These are phyloP conservation scores for Aristolochia californica DNA, from an alignment of 164 flowering plant species.

Conservation along the genomic window DNA sequence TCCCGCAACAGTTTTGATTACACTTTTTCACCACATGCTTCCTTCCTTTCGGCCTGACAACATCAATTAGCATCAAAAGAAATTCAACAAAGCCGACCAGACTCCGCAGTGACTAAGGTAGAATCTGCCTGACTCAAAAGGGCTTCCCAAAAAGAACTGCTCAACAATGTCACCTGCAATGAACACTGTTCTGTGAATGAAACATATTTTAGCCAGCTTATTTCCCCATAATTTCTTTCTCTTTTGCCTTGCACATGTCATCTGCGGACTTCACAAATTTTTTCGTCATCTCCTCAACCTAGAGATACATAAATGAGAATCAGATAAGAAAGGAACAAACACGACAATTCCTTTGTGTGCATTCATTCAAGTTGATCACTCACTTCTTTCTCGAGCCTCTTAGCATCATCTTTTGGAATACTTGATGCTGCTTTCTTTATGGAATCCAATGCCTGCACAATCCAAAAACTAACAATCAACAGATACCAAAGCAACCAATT, in stretches of 20 bases:
- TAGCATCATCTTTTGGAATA: conserved; percentile 57
- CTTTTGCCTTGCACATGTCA: conserved; percentile 89
- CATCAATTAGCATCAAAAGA: no score
- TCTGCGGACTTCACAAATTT: conserved; percentile 79
- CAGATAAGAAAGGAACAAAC: not conserved
- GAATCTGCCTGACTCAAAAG: no score
- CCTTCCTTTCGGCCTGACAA: no score
- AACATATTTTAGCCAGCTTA: no score
- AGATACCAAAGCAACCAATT: not conserved
- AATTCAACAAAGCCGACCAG: no score
- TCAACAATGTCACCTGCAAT: no score
- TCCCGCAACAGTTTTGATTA: no score
- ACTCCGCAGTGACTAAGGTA: no score
- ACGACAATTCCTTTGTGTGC: not conserved
- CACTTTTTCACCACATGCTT: no score
- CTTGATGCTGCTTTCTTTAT: conserved; percentile 66
- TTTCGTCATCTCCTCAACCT: conserved; percentile 88
- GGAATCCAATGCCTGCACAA: conserved; percentile 63
- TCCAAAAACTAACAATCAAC: not conserved
- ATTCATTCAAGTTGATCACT: conserved; percentile 13
- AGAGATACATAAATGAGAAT: conserved; percentile 10
- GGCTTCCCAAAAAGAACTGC: no score
- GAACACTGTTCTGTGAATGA: no score
- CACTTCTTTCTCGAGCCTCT: conserved; percentile 85
- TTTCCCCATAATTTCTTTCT: conserved; percentile 59